Conservation (phyloP, 495 filamentous ascomycete species). For the Arthonia radiata region DNA sequence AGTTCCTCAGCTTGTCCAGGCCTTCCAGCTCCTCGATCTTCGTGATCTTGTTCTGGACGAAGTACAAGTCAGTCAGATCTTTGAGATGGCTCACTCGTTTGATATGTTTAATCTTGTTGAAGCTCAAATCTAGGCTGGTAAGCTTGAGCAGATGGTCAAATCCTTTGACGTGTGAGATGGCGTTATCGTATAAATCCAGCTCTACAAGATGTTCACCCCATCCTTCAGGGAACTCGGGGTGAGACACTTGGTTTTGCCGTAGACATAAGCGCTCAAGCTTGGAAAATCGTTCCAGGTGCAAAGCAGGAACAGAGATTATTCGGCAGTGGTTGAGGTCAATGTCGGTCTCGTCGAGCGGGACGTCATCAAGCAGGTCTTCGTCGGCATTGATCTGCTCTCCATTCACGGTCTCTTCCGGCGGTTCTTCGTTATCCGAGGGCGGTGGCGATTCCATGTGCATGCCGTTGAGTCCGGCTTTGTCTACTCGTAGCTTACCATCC, state of each 20-base stretch:
- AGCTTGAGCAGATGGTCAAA: slow-evolving; percentile 54
- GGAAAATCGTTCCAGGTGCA: slow-evolving; percentile 60
- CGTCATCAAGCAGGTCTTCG: slow-evolving; percentile 28
- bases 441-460: neutral
- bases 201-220: slow-evolving; percentile 46
- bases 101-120: slow-evolving; percentile 99
- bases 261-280: slow-evolving; percentile 66
- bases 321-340: slow-evolving; percentile 78
- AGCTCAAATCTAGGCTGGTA: slow-evolving; percentile 68
- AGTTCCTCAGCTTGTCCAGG: slow-evolving; percentile 43
- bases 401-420: neutral
- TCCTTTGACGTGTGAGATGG: slow-evolving; percentile 69
- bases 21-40: slow-evolving; percentile 67
- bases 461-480: slow-evolving; percentile 15
- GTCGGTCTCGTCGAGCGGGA: slow-evolving; percentile 17
- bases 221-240: slow-evolving; percentile 42
- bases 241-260: slow-evolving; percentile 72
- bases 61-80: slow-evolving; percentile 64
- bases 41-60: slow-evolving; percentile 83
- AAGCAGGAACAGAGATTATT: slow-evolving; percentile 50
- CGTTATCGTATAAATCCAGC: slow-evolving; percentile 91
- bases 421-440: neutral
- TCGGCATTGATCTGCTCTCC: slow-evolving; percentile 51
- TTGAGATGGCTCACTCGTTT: slow-evolving; percentile 61
- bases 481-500: slow-evolving; percentile 72